Base-by-base conservation (phyloP, 345 rosid genomes). In the Syzygium oleosum region DNA sequence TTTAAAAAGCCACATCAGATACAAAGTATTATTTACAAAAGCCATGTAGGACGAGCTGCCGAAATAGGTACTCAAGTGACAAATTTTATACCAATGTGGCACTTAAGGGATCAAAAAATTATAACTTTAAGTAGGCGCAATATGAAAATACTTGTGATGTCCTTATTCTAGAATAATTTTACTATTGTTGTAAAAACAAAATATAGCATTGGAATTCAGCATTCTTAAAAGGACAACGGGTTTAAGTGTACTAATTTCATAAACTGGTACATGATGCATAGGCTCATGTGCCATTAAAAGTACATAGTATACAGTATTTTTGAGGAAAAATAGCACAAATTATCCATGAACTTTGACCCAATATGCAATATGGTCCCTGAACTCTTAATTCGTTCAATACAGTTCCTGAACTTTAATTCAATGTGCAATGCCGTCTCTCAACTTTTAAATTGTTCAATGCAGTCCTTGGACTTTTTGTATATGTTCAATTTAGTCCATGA, bases 41-140 rank as follows among this genome's bases (percentile, higher is more conserved):
- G 19, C 34, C 34, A n/a, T 6, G 73, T 31, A 31, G 12, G 5
- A 17, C 22, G 3, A 16, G 10, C 17, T 16, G 10, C 4, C 3
- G 6, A 31, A 68, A 68, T 17, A 68, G 2, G 6, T 12, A 31
- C 21, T 68, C 23, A 16, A 31, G 21, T 31, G 46, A 68, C 17
- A 9, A 31, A 68, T 31, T 31, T 16, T 17, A 31, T 46, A 31
- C 8, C 8, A 10, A 16, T 16, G 11, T 17, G 12, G 9, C 41
- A 68, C 19, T 68, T 0, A 17, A 68, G 12, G 8, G 23, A 34
- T 31, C 4, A 2, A 29, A 68, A 65, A 65, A 34, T 68, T 17
- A 19, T 65, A 8, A 2, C 46, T 4, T 16, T 4, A 2, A 29
- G 7, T 63, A 31, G 6, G 23, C 1, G 0, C 3, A 12, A 0